These are phyloP conservation scores for Coniophora puteana DNA, from an alignment of 1,284 basidiomycete species.

Conservation along the genomic window DNA sequence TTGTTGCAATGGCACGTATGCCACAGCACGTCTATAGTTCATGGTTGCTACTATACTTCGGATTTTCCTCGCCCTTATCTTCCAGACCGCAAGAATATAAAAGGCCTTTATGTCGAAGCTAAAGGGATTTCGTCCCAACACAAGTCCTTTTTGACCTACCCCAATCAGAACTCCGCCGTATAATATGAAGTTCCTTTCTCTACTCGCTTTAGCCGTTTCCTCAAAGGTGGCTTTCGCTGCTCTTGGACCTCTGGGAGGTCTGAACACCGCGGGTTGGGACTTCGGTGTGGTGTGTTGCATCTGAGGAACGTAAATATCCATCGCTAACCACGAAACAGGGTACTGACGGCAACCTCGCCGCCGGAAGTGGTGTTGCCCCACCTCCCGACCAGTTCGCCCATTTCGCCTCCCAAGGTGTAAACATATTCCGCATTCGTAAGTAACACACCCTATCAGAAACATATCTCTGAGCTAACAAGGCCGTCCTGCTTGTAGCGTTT, in stretches of 20 bases:
- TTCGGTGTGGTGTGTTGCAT: slow-evolving; percentile 19
- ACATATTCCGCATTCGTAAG: slow-evolving; percentile 43
- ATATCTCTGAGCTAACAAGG: neutral
- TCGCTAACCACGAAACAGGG: slow-evolving; percentile 13
- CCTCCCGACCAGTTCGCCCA: slow-evolving; percentile 39
- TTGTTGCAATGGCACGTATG: too few relatives aligned
- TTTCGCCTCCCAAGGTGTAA: slow-evolving; percentile 41
- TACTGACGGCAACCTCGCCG: slow-evolving; percentile 43
- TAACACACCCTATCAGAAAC: neutral
- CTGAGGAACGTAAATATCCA: neutral
- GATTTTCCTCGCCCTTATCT: too few relatives aligned
- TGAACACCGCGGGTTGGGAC: slow-evolving; percentile 36
- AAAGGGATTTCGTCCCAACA: too few relatives aligned
- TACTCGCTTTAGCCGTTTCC: too few relatives aligned
- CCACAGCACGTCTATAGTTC: too few relatives aligned
- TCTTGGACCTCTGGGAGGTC: slow-evolving; percentile 43
- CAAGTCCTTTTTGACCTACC: too few relatives aligned
- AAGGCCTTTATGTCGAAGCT: too few relatives aligned
- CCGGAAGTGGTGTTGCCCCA: slow-evolving; percentile 31
- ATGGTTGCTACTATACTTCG: too few relatives aligned
- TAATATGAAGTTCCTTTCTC: too few relatives aligned
- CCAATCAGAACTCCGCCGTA: too few relatives aligned
- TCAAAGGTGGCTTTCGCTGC: too few relatives aligned
- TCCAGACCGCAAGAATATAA: too few relatives aligned
- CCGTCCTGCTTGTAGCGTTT: slow-evolving; percentile 15